Base-by-base conservation (phyloP, 2,329 filamentous ascomycete genomes). In the Dothistroma septosporum region DNA sequence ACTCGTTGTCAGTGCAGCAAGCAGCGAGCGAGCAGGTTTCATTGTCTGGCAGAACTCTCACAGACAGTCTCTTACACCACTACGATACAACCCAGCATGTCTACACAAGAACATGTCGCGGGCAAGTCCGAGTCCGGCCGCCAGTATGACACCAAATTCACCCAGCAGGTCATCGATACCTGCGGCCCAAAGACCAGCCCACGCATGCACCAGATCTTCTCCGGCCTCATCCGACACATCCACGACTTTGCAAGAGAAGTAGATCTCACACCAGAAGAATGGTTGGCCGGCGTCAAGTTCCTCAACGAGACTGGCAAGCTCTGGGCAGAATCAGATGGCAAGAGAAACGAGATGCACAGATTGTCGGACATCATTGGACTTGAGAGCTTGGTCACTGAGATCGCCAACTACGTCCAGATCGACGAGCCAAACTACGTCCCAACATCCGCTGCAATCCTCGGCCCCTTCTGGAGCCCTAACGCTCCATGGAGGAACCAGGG, bases 231-330 rank as follows among this genome's bases (percentile, higher is more conserved):
- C 75, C 80, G 78, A 53, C 88, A 92, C 77, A 80, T 92, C 61
- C 89, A 92, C 78, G 88, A 91, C 76, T 92, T 92, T 74, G 83
- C 85, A 59, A 85, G 89, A 60, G 89, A 92, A 72, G 84, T 90
- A 65, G 88, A 92, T 76, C 83, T 92, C 55, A 91, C 86, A 19
- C 81, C 85, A 33, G 88, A 90, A 58, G 89, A 92, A 76, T 92
- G 89, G 89, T 83, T 91, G 76, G 76, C 84, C 8, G 89, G 88
- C 57, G 87, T 92, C 58, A 82, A 88, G 70, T 91, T 88, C 73
- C 78, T 92, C 77, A 92, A 92, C 79, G 82, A 84, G 50, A 83
- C 90, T 63, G 89, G 89, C 63, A 85, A 90, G 75, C 83, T 85
- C 67, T 73, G 70, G 70, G 70, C 71, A 10, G 77, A 77, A 58